Base-by-base conservation (phyloP, 106 monocot genomes). In the Gastrodia elata region DNA sequence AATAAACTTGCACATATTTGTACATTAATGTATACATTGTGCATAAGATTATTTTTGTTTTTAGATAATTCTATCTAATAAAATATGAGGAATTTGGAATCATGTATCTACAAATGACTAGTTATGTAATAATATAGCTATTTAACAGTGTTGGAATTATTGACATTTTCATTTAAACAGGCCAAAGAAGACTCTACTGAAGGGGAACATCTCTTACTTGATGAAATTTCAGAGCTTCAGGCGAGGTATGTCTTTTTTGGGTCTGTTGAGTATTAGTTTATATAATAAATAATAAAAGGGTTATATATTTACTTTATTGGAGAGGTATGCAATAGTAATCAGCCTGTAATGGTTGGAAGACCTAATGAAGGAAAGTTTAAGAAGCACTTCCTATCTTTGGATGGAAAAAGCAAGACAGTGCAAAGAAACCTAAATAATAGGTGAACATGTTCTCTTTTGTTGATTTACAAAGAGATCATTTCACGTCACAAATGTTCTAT, bases 211-310 rank as follows among this genome's bases (percentile, higher is more conserved):
- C 46, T 84, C 57, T 76, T 92, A 57, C 86, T 83, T 77, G 20
- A 65, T 57, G 84, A 81, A 71, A 89, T 92, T 65, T 87, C 84
- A 46, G 87, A 87, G 73, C 84, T 92, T 16, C 89, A 92, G 76
- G 71, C 84, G 34, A 89, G 86, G 92, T 92, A 86, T 20, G 67
- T 72, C 68, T 26, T 65, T 77, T 80, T 32, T 28, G 30, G 9
- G 4, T 28, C 10, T 10, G 30, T 61, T 32, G 59, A 59, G 11
- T 26, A 11, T 10, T 61, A 61, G 26, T 2, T 32, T 1, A 14
- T 61, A 2, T 32, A 2, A 61, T 26, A 32, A 32, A 61, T 32
- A 30, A 61, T 28, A 32, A 28, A n/a, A 30, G 13, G 26, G 11
- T 9, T 32, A 10, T 61, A 61, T 58, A 13, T 28, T 11, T 28